These are phyloP conservation scores for Xerophyta viscosa DNA, from an alignment of 106 monocot species.

Conservation along the genomic window DNA sequence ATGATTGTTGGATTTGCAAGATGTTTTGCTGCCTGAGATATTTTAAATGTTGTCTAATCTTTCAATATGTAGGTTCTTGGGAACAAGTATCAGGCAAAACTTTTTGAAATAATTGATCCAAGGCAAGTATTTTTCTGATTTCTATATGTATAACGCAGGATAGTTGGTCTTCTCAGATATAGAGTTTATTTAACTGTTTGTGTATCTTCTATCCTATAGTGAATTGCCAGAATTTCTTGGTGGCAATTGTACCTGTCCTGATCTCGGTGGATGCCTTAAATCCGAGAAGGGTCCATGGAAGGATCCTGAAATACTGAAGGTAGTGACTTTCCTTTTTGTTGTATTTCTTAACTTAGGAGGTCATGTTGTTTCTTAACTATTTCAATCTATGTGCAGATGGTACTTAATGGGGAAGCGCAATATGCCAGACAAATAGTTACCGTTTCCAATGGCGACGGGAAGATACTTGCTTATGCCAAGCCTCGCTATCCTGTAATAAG, in stretches of 20 bases:
- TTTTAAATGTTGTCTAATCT: slow-evolving; percentile 4
- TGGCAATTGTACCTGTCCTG: slow-evolving; percentile 34
- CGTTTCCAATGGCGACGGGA: slow-evolving; percentile 44
- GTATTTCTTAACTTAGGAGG: not conserved
- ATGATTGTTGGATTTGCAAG: too few species aligned
- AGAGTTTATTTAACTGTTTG: too few species aligned
- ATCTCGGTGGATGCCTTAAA: slow-evolving; percentile 41
- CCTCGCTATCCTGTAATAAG: slow-evolving; percentile 29
- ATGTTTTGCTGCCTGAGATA: too few species aligned
- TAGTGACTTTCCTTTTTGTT: not conserved
- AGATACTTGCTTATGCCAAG: slow-evolving; percentile 60
- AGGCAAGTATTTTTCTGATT: slow-evolving; percentile 22
- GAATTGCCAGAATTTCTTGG: slow-evolving; percentile 76
- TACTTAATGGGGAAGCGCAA: slow-evolving; percentile 50
- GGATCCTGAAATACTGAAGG: slow-evolving; percentile 27
- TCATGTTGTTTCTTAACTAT: not conserved
- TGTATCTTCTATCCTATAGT: slow-evolving; percentile 16
- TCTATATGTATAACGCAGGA: not conserved
- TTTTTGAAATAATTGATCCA: slow-evolving; percentile 56
- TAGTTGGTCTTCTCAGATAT: too few species aligned
- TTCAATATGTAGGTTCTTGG: slow-evolving; percentile 45
- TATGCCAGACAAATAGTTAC: slow-evolving; percentile 53
- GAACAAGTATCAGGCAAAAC: slow-evolving; percentile 46
- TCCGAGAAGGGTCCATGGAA: slow-evolving; percentile 40
- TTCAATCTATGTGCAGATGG: slow-evolving; percentile 23